A percentile compares a stretch with the other conserved stretches of the same genome.
phyloP scores from a whole-genome alignment of 495 filamentous ascomycete species.

The Articulospora tetracladia region DNA sequence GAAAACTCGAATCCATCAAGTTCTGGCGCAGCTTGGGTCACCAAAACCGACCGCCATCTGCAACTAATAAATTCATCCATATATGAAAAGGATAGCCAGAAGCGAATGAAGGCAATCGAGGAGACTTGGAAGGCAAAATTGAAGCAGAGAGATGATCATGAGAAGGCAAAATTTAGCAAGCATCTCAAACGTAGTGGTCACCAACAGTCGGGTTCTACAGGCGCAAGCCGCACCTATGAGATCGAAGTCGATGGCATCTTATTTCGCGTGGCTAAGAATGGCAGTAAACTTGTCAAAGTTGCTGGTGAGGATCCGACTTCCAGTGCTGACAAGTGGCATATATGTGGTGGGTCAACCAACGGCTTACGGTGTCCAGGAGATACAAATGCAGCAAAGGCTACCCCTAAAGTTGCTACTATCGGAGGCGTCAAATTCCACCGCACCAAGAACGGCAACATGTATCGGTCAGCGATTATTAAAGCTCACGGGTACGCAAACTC shows the following conservation, averaged over 20 bases:
- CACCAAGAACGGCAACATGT: constrained; percentile 89
- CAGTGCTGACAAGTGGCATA: constrained; percentile 18
- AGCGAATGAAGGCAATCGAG: constrained; percentile 71
- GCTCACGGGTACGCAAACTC: constrained; percentile 54
- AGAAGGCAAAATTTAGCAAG: constrained; percentile 54
- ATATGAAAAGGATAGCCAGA: constrained; percentile 70
- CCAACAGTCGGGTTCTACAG: constrained; percentile 26
- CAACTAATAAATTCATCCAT: constrained; percentile 84
- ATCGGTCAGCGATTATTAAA: constrained; percentile 67
- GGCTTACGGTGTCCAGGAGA: constrained; percentile 56
- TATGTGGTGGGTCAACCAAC: constrained; percentile 15
- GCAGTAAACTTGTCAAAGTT: constrained; percentile 78
- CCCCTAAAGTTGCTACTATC: constrained; percentile 73
- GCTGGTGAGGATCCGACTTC: constrained; percentile 50
- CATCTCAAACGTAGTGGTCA: constrained; percentile 34
- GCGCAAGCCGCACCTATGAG: constrained; percentile 49
- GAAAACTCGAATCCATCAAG: constrained; percentile 32
- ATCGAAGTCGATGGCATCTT: constrained; percentile 70
- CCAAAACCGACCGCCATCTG: constrained; percentile 78
- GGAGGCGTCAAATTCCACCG: constrained; percentile 84
- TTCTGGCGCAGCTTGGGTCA: constrained; percentile 56
- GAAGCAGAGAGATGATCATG: constrained; percentile 54
- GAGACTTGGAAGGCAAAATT: constrained; percentile 61
- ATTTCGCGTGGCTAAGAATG: constrained; percentile 71
- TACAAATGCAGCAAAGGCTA: constrained; percentile 58